These are phyloP conservation scores for Hypericum androsaemum DNA, from an alignment of 345 rosid species.

Conservation along the genomic window DNA sequence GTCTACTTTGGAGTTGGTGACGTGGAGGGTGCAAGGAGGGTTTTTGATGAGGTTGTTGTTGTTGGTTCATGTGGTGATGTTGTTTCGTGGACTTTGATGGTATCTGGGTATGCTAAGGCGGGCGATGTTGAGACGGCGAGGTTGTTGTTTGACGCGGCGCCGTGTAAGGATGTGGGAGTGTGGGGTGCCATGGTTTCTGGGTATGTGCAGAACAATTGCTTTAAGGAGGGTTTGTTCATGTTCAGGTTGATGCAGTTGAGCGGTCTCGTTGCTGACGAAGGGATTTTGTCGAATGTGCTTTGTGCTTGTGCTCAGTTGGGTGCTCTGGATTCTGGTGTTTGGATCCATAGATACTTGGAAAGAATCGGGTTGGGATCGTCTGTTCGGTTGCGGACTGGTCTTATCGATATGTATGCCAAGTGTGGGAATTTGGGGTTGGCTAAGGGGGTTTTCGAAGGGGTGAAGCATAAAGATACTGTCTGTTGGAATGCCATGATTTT, in stretches of 20 bases:
- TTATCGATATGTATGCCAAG: conserved; percentile 32
- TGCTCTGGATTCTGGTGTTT: conserved; percentile 29
- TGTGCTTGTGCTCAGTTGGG: conserved; percentile 32
- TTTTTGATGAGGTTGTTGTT: conserved; percentile 37
- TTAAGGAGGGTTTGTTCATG: conserved; percentile 34
- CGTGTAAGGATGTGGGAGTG: conserved; percentile 13
- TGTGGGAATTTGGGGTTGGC: conserved; percentile 29
- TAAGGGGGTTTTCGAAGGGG: conserved; percentile 20
- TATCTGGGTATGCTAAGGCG: conserved; percentile 36
- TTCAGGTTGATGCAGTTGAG: conserved; percentile 22
- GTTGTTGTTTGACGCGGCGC: conserved; percentile 12
- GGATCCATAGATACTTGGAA: conserved; percentile 26
- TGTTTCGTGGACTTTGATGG: conserved; percentile 43
- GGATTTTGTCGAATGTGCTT: conserved; percentile 21
- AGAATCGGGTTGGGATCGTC: conserved; percentile 7
- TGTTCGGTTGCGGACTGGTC: conserved; percentile 20
- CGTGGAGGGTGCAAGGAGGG: conserved; percentile 21
- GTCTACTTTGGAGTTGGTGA: conserved; percentile 26
- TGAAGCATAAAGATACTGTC: conserved; percentile 23
- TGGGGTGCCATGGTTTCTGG: conserved; percentile 27
- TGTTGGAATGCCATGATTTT: conserved; percentile 35
- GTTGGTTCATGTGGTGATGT: conserved; percentile 11
- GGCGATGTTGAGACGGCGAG: conserved; percentile 35
- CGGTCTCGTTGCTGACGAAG: conserved; percentile 25
- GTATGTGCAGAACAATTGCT: conserved; percentile 28